Conservation (phyloP, 78 protist species). For the Creolimax fragrantissima region DNA sequence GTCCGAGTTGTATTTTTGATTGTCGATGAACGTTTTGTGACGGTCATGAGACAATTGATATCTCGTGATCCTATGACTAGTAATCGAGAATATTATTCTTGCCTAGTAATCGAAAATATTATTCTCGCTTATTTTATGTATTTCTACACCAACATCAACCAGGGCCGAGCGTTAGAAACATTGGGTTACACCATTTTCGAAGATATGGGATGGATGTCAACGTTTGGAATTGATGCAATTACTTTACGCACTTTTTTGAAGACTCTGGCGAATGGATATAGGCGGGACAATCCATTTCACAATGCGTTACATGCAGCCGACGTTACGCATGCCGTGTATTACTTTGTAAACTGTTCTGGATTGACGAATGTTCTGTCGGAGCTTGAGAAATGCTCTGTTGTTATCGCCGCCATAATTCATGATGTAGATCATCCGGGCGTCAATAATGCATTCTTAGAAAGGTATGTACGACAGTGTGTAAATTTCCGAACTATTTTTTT, state of each 20-base stretch:
- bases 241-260: slow-evolving; percentile 3
- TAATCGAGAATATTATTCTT: background rate
- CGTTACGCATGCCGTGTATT: slow-evolving; percentile 34
- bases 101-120: background rate
- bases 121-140: too few species aligned
- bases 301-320: slow-evolving; percentile 53
- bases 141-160: too few species aligned
- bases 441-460: background rate
- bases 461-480: background rate
- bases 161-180: background rate
- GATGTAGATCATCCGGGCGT: slow-evolving; percentile 55
- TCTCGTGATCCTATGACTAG: too few species aligned
- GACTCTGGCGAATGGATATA: slow-evolving; percentile 27
- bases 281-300: slow-evolving; percentile 42
- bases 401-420: slow-evolving; percentile 50
- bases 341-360: background rate
- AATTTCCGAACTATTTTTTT: too few species aligned
- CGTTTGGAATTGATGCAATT: background rate
- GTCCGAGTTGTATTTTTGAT: too few species aligned
- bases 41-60: too few species aligned
- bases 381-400: background rate
- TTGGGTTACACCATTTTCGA: background rate
- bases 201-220: background rate
- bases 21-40: background rate
- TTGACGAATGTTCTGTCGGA: background rate